These are phyloP conservation scores for Penicillium nucicola DNA, from an alignment of 495 filamentous ascomycete species.

Conservation along the genomic window DNA sequence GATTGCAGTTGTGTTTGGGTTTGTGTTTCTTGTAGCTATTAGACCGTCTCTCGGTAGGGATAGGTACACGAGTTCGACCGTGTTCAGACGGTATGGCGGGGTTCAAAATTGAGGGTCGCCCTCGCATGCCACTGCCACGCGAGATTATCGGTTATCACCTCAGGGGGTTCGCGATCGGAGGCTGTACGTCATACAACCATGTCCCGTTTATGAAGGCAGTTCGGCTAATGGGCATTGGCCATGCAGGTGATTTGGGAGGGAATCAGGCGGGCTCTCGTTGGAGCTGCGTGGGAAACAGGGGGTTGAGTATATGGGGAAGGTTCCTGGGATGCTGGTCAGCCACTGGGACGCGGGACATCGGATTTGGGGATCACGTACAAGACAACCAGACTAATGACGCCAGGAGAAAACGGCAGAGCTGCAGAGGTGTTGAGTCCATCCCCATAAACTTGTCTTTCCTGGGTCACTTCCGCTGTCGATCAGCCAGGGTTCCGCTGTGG, in stretches of 20 bases:
- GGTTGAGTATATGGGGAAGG: constrained; percentile 13
- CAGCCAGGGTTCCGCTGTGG: constrained; percentile 30
- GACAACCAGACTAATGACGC: not conserved
- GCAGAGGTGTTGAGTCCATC: constrained; percentile 7
- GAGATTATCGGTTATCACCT: constrained; percentile 22
- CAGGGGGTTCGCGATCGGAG: constrained; percentile 27
- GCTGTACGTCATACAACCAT: constrained; percentile 34
- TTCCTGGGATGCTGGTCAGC: constrained; percentile 12
- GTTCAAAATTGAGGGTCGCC: constrained; percentile 15
- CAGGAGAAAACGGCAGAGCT: constrained; percentile 1
- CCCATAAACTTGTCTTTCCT: constrained; percentile 15
- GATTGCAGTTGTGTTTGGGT: not conserved
- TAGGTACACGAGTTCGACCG: too few species aligned
- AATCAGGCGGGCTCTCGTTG: not conserved
- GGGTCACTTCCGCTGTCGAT: constrained; percentile 38
- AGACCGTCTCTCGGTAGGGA: too few species aligned
- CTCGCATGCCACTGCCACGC: constrained; percentile 30
- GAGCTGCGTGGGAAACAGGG: constrained; percentile 19
- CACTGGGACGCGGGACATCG: not conserved
- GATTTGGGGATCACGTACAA: constrained; percentile 2
- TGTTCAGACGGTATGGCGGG: constrained; percentile 3
- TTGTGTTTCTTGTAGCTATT: not conserved
- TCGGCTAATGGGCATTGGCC: constrained; percentile 22
- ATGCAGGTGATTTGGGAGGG: constrained; percentile 2
- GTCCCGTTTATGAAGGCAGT: constrained; percentile 14